Base-by-base conservation (phyloP, 495 filamentous ascomycete species). In the Apodospora peruviana region DNA sequence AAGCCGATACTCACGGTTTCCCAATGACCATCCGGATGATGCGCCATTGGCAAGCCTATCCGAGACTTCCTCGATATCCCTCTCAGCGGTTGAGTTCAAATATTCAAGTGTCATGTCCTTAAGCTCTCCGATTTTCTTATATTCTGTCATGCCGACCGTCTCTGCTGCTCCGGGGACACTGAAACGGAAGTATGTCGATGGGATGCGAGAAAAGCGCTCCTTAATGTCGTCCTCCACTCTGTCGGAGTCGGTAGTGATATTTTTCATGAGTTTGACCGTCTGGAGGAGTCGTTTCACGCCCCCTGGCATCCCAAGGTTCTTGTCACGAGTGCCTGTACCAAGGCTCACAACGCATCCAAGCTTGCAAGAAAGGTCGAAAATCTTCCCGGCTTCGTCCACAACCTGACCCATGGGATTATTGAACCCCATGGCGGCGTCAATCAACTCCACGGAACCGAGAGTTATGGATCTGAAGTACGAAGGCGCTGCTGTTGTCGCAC, bases 151-250 rank as follows among this genome's bases (percentile, higher is more conserved):
- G 0, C 22, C 17, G 22, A 95, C 86, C 8, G 90, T 74, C 69
- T 90, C 90, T 18, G 89, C 89, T 41, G 87, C 90, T 57, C 90
- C 84, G 1, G 51, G 45, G 4, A 59, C 55, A 18, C 41, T 59
- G 47, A 61, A 59, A 9, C 58, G 58, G 20, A 49, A 59, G 20
- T 56, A 59, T 10, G 56, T 18, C 9, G 43, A 38, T 0, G 40
- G 19, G 22, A 21, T 44, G 4, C 14, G 8, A 5, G 4, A 4
- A 16, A 61, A 18, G 11, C 29, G 19, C 1, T 16, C 10, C 14
- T 42, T 4, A 0, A 56, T 29, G 5, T 34, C 11, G 18, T 24
- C 16, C 20, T 55, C 47, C 9, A 21, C 3, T 5, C 27, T 9
- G 32, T 61, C 55, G 5, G 27, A 22, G 27, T 56, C 55, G 1